phyloP scores from a whole-genome alignment of 495 filamentous ascomycete species.

The Bombardia bombarda region DNA sequence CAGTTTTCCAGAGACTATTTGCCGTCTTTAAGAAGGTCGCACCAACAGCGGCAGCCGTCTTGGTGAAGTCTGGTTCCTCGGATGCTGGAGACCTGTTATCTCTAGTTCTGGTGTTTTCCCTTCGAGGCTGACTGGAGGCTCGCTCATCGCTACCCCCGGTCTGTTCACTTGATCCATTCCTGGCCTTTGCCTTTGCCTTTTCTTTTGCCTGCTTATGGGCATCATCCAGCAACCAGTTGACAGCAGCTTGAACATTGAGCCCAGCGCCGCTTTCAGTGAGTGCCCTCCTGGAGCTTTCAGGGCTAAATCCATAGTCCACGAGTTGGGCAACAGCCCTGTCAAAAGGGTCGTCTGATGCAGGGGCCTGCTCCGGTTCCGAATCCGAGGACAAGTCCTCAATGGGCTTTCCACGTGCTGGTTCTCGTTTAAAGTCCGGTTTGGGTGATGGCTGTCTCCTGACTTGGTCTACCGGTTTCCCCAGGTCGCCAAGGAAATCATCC shows the following conservation, averaged over 20 bases:
- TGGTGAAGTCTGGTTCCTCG: conserved; percentile 68
- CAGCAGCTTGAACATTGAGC: conserved; percentile 76
- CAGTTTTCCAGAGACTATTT: conserved; percentile 85
- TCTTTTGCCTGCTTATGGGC: conserved; percentile 70
- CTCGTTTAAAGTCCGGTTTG: conserved; percentile 19
- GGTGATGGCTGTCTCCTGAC: conserved; percentile 39
- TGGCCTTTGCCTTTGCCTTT: conserved; percentile 29
- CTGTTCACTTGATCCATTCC: conserved; percentile 15
- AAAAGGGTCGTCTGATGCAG: conserved; percentile 46
- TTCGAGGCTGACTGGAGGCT: conserved; percentile 29
- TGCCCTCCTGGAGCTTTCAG: conserved; percentile 69
- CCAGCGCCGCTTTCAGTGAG: conserved; percentile 71
- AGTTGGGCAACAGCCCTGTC: conserved; percentile 83
- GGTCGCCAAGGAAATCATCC: conserved; percentile 81
- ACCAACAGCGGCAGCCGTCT: conserved; percentile 74
- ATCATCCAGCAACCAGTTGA: conserved; percentile 83
- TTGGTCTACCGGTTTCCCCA: conserved; percentile 82
- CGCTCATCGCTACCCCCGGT: conserved; percentile 15
- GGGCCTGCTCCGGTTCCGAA: conserved; percentile 25
- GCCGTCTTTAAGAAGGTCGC: conserved; percentile 87
- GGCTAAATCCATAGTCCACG: conserved; percentile 90
- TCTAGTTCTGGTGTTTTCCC: conserved; percentile 38
- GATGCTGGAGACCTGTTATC: conserved; percentile 50
- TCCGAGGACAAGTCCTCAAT: conserved; percentile 39
- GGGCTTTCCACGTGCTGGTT: conserved; percentile 36